These are phyloP conservation scores for Ramularia collo-cygni DNA, from an alignment of 2,329 filamentous ascomycete genomes.

Conservation along the genomic window DNA sequence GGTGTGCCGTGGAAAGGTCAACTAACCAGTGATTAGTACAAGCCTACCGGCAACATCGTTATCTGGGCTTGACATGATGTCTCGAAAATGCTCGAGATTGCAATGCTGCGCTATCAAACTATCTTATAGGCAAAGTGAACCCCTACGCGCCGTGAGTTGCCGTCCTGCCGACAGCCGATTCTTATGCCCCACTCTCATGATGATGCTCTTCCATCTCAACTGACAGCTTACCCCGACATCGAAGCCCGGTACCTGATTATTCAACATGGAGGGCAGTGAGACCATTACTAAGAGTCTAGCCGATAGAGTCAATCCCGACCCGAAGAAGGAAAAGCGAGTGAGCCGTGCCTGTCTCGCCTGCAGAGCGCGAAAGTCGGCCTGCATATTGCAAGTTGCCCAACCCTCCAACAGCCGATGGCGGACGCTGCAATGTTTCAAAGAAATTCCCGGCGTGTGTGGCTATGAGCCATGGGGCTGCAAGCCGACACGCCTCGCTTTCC, in stretches of 20 bases:
- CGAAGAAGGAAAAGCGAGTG: slow-evolving; percentile 18
- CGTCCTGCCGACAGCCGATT: too few species aligned
- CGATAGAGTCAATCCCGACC: slow-evolving; percentile 6
- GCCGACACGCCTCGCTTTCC: too few species aligned
- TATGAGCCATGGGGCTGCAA: too few species aligned
- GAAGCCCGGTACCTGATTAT: not conserved
- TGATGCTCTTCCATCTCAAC: not conserved
- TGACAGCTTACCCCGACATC: not conserved
- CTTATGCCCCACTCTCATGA: too few species aligned
- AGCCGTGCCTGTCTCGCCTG: slow-evolving; percentile 42
- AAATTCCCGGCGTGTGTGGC: too few species aligned
- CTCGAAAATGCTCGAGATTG: too few species aligned
- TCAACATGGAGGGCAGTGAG: not conserved
- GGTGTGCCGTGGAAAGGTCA: too few species aligned
- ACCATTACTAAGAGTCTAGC: slow-evolving; percentile 1
- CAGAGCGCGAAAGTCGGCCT: slow-evolving; percentile 45
- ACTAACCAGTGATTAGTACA: slow-evolving; percentile 49
- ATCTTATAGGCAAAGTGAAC: too few species aligned
- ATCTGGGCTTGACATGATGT: slow-evolving; percentile 16
- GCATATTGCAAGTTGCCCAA: slow-evolving; percentile 48
- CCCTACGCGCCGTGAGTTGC: too few species aligned
- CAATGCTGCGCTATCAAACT: too few species aligned
- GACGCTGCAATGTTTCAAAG: too few species aligned
- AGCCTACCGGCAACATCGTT: slow-evolving; percentile 44
- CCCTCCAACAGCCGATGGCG: too few species aligned